Evolutionary conservation across 192 early-diverging fungal genomes (phyloP), one percentile per base, ranked within the genome.

Genomic region (Coemansia sp.): DNA sequence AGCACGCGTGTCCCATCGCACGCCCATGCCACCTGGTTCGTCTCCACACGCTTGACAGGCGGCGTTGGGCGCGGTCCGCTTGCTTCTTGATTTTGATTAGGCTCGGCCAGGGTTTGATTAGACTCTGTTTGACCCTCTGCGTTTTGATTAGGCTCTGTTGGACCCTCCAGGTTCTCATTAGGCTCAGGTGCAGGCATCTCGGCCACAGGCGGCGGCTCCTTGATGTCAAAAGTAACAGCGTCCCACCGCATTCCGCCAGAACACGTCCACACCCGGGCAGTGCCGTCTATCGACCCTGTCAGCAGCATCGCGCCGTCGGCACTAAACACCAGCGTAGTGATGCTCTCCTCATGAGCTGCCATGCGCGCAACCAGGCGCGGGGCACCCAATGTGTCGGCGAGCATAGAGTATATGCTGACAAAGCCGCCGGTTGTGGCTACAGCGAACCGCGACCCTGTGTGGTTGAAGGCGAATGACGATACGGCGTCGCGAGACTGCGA

Each of bases 261-360:
- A 35, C 84, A 87, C 21, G 74, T 80, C 89, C 90, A 95, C 3
- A 94, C 84, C 54, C 83, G 86, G 1, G 86, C 88, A 8, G 87
- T 91, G 11, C 94, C 93, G 67, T 96, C 93, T 12, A 83, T 81
- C 10, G 86, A 89, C 6, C 91, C 93, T 23, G 89, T 87, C 16
- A 91, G 59, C 1, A 96, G 67, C 68, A 83, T 84, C 25, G 86
- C 82, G 22, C 89, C 92, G 35, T 80, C 75, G 54, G 85, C 80
- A 68, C 89, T 89, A 67, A 89, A 94, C 27, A 83, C 84, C 45
- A 96, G 60, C 69, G 90, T 90, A 6, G 86, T 90, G 16, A 96
- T 87, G 61, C 80, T 82, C 3, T 83, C 85, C n/a, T 73, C 82
- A 63, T 96, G 91, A 6, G 89, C 87, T 8, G 85, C 87, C 16